Percentiles rank a stretch among this genome's conserved stretches.
Evolutionary conservation across 768 basidiomycete genomes (phyloP).

Genomic region (Cystoderma amianthinum): DNA sequence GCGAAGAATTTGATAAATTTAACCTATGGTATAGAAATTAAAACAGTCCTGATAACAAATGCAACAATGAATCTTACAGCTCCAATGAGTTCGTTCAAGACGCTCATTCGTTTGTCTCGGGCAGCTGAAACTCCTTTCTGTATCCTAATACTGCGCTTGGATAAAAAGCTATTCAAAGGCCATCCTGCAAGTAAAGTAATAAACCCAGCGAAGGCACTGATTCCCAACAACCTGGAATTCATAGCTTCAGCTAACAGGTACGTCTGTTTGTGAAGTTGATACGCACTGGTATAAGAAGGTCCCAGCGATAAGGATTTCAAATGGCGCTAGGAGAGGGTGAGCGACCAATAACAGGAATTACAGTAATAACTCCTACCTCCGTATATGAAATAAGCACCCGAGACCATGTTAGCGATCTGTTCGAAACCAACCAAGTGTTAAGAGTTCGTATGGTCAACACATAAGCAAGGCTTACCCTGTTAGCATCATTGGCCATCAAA

Average conservation of each 20-base stretch:
- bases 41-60: neutral
- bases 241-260: neutral
- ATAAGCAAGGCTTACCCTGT: slow-evolving; percentile 39
- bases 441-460: no score
- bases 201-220: slow-evolving; percentile 73
- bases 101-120: slow-evolving; percentile 70
- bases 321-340: slow-evolving; percentile 41
- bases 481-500: slow-evolving; percentile 78
- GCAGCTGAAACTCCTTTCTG: slow-evolving; percentile 54
- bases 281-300: slow-evolving; percentile 72
- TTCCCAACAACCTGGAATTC: slow-evolving; percentile 44
- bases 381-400: slow-evolving; percentile 60
- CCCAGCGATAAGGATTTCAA: slow-evolving; percentile 71
- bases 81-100: slow-evolving; percentile 71
- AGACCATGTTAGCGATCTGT: slow-evolving; percentile 43
- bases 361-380: slow-evolving; percentile 37
- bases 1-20: slow-evolving; percentile 85
- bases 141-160: slow-evolving; percentile 52
- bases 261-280: neutral
- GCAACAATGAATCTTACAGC: slow-evolving; percentile 33
- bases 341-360: slow-evolving; percentile 5
- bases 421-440: neutral
- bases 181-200: slow-evolving; percentile 56
- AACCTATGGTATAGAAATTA: slow-evolving; percentile 28
- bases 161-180: slow-evolving; percentile 66